Evolutionary conservation across 768 basidiomycete species (phyloP).

Genomic region (Amanita subjunquillea): DNA sequence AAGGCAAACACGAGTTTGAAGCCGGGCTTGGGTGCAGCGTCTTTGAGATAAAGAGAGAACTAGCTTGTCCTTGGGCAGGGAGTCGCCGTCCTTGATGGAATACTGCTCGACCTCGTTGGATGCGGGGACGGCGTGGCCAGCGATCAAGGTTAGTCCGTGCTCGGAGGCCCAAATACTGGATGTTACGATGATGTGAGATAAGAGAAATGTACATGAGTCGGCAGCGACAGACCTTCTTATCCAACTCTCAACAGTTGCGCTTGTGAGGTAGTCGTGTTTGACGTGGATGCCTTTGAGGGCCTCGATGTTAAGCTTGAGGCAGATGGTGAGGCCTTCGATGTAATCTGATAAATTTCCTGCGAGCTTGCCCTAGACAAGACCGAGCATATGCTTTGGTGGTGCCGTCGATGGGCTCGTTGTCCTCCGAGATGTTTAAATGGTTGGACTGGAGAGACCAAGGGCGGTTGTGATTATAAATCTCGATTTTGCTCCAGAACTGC

Average conservation of each 20-base stretch:
- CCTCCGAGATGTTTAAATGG: constrained; percentile 80
- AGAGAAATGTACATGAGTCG: not conserved
- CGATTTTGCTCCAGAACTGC: too few relatives aligned
- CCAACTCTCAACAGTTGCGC: constrained; percentile 87
- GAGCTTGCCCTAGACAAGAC: constrained; percentile 83
- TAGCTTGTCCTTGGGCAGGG: constrained; percentile 49
- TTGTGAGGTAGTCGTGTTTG: constrained; percentile 89
- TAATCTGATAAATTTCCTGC: constrained; percentile 84
- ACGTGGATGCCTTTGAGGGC: constrained; percentile 82
- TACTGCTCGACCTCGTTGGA: constrained; percentile 69
- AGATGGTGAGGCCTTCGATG: constrained; percentile 76
- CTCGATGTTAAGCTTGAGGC: constrained; percentile 39
- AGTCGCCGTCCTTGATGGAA: constrained; percentile 65
- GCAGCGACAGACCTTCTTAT: constrained; percentile 70
- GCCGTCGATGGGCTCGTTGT: constrained; percentile 30
- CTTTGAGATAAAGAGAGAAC: constrained; percentile 62
- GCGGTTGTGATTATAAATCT: constrained; percentile 30
- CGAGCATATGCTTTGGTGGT: constrained; percentile 60
- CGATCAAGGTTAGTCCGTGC: constrained; percentile 77
- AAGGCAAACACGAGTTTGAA: constrained; percentile 89
- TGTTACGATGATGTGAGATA: constrained; percentile 1
- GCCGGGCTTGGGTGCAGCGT: constrained; percentile 56
- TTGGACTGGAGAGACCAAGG: constrained; percentile 71
- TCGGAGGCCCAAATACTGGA: constrained; percentile 65
- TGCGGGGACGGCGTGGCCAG: constrained; percentile 64